Evolutionary conservation across 257 asterid genomes (phyloP), one percentile per base, ranked within the genome.

Genomic region (Penstemon davidsonii): DNA sequence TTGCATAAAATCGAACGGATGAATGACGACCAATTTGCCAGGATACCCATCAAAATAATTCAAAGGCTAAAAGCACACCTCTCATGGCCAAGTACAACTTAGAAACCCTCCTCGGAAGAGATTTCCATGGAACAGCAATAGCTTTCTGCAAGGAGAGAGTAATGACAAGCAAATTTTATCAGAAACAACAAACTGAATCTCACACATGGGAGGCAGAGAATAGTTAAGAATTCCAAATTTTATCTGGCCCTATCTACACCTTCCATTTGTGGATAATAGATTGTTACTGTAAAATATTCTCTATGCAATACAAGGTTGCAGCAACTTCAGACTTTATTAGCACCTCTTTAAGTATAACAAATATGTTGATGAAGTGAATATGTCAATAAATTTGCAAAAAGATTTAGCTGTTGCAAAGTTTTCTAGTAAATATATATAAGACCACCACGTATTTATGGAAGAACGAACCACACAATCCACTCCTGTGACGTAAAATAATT

Each of bases 71-170:
- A 64, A 57, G 4, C 25, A 53, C 88, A 94, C 99, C 99, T 87
- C 97, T 87, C 90, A 91, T 82, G 65, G 96, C 93, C 55, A 84
- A 83, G 82, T 81, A 91, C 78, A 91, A 78, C 87, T 94, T 94
- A 36, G 97, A 83, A 45, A 87, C 72, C 83, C 79, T 88, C 86
- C 79, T 83, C 0, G 99, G 96, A 75, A 94, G 95, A 69, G 92
- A 87, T 70, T 65, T 82, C 99, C 99, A 94, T 3, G 97, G 96
- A 72, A 84, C 77, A 47, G 95, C 83, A 75, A 88, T 77, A 78
- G 99, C 93, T 72, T 88, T 95, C 97, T 94, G 81, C 44, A 78
- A 73, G 69, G 54, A 36, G 10, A 25, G 47, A 54, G 64, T 63
- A 59, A 59, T 10, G 47, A 54, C 37, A 64, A 60, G 62, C 40